Conservation (phyloP, 2,329 filamentous ascomycete genomes). For the Calonectria crousiana region DNA sequence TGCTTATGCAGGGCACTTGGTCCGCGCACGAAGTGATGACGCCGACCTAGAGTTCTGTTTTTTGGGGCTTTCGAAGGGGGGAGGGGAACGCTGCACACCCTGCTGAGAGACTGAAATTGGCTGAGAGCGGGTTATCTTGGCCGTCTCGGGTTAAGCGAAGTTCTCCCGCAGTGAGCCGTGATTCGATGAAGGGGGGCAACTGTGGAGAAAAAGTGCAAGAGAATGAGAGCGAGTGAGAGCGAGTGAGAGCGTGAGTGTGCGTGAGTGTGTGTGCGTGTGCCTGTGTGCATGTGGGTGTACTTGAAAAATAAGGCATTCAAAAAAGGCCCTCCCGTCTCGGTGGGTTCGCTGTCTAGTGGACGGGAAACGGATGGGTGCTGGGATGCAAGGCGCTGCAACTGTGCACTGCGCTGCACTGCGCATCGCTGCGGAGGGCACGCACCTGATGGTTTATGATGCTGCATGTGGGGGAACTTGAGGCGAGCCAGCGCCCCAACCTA, state of each 20-base stretch:
- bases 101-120: neutral
- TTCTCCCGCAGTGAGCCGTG: constrained; percentile 9
- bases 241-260: neutral
- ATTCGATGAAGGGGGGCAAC: neutral
- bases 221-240: constrained; percentile 7
- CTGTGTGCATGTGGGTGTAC: neutral
- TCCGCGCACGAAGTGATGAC: constrained; percentile 12
- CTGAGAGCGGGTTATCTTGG: constrained; percentile 1
- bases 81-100: neutral
- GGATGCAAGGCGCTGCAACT: constrained; percentile 17
- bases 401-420: constrained; percentile 1
- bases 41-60: neutral
- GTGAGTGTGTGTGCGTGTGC: neutral
- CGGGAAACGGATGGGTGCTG: neutral
- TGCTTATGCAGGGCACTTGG: constrained; percentile 17
- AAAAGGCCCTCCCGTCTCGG: neutral
- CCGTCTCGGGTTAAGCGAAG: constrained; percentile 25
- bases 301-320: neutral
- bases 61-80: neutral
- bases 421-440: constrained; percentile 14
- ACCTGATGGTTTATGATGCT: constrained; percentile 16
- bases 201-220: constrained; percentile 2
- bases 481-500: constrained; percentile 7
- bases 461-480: constrained; percentile 19
- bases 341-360: neutral